phyloP scores from a whole-genome alignment of 345 rosid genomes.

The Populus euphratica region DNA sequence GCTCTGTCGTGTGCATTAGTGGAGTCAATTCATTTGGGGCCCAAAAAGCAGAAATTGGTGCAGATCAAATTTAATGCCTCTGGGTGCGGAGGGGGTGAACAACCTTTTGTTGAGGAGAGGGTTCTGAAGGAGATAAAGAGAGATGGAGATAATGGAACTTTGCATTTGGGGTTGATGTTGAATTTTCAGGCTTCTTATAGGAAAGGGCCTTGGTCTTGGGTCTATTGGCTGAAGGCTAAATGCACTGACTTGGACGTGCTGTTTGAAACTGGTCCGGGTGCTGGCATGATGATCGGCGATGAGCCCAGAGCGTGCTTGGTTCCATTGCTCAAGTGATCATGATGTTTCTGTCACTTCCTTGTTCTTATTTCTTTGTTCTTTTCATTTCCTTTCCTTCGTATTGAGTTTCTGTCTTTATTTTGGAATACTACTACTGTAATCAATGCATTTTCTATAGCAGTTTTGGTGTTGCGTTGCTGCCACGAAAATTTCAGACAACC shows the following conservation, averaged over 20 bases:
- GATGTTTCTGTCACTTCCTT: background rate
- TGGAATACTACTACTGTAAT: too few relatives aligned
- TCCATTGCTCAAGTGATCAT: slow-evolving; percentile 12
- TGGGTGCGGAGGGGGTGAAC: slow-evolving; percentile 24
- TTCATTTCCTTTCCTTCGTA: background rate
- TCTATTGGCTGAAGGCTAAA: slow-evolving; percentile 21
- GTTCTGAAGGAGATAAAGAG: slow-evolving; percentile 23
- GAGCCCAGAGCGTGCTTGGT: slow-evolving; percentile 17
- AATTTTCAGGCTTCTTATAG: slow-evolving; percentile 16
- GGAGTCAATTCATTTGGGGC: slow-evolving; percentile 20
- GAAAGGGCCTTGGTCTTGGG: slow-evolving; percentile 31
- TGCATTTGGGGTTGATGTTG: slow-evolving; percentile 9
- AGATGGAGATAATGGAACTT: slow-evolving; percentile 12
- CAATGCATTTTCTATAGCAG: too few relatives aligned
- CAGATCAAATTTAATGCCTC: slow-evolving; percentile 9
- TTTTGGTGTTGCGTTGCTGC: too few relatives aligned
- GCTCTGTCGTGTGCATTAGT: slow-evolving; percentile 16
- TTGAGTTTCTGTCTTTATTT: too few relatives aligned
- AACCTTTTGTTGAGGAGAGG: slow-evolving; percentile 15
- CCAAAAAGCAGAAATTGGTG: slow-evolving; percentile 20
- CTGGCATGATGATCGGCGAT: slow-evolving; percentile 3
- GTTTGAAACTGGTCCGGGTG: slow-evolving; percentile 10
- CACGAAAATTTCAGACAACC: background rate
- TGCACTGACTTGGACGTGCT: slow-evolving; percentile 8
- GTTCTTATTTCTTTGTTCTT: background rate